These are phyloP conservation scores for Mercurialis annua DNA, from an alignment of 345 rosid genomes.

Conservation along the genomic window DNA sequence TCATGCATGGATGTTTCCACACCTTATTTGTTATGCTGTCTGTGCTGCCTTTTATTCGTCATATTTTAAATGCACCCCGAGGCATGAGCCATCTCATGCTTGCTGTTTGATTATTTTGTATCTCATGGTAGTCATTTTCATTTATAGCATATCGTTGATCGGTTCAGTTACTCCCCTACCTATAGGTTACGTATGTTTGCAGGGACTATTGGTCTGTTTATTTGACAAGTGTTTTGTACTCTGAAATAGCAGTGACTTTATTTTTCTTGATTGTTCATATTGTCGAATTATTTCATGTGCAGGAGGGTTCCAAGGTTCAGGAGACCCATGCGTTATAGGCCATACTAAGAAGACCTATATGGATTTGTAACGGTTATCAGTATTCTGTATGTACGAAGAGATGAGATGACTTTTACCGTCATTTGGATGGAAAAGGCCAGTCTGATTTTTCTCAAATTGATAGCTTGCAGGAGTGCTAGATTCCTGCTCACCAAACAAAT, in stretches of 20 bases:
- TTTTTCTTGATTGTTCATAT: background rate
- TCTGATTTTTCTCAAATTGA: constrained; percentile 19
- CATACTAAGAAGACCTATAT: constrained; percentile 47
- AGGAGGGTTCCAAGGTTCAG: constrained; percentile 96
- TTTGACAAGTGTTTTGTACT: background rate
- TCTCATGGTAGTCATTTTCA: background rate
- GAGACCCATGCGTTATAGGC: constrained; percentile 86
- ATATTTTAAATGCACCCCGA: background rate
- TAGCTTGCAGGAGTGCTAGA: constrained; percentile 26
- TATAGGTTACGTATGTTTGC: too few relatives aligned
- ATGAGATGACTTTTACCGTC: constrained; percentile 13
- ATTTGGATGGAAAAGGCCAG: constrained; percentile 25
- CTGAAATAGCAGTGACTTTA: background rate
- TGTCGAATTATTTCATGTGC: constrained; percentile 32
- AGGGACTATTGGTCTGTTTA: background rate
- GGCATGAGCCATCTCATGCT: background rate
- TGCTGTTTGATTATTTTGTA: background rate
- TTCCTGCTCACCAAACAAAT: constrained; percentile 11
- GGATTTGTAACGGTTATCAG: constrained; percentile 14
- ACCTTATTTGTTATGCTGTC: background rate
- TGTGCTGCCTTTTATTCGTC: background rate
- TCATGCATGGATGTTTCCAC: background rate
- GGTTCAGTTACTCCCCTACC: too few relatives aligned
- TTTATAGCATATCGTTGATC: background rate
- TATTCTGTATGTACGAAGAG: constrained; percentile 8